A percentile compares a stretch with the other conserved stretches of the same genome.
These are phyloP conservation scores for Punica granatum DNA, from an alignment of 345 rosid genomes.

Conservation along the genomic window DNA sequence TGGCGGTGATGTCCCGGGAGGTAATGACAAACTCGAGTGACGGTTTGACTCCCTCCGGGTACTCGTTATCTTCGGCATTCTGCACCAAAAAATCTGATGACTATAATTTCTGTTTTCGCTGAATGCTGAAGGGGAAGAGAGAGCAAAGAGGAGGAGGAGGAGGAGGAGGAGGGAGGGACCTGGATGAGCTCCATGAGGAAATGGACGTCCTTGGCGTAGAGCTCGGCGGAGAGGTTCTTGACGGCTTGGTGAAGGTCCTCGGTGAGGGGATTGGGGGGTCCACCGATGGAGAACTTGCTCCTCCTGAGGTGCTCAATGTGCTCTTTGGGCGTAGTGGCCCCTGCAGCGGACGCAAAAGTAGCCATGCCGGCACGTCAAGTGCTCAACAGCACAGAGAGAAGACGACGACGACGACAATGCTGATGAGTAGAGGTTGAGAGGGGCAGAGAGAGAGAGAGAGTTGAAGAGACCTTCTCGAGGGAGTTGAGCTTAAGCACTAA, in stretches of 20 bases:
- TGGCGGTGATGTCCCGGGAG: slow-evolving; percentile 55
- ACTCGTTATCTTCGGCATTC: slow-evolving; percentile 81
- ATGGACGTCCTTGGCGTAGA: slow-evolving; percentile 61
- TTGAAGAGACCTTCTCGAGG: too few species aligned
- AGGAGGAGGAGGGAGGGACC: slow-evolving; percentile 13
- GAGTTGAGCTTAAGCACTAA: too few species aligned
- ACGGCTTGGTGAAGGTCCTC: slow-evolving; percentile 61
- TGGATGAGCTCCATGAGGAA: slow-evolving; percentile 73
- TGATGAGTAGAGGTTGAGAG: too few species aligned
- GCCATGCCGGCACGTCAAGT: too few species aligned
- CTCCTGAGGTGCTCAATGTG: slow-evolving; percentile 52
- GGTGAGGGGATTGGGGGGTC: slow-evolving; percentile 33
- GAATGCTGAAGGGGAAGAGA: neutral
- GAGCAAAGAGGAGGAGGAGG: neutral
- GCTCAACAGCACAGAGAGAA: too few species aligned
- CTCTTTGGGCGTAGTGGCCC: slow-evolving; percentile 13
- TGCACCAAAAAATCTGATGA: slow-evolving; percentile 5
- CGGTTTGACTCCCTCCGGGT: slow-evolving; percentile 49
- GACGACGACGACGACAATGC: too few species aligned
- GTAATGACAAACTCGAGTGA: slow-evolving; percentile 69
- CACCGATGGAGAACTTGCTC: slow-evolving; percentile 48
- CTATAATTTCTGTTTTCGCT: neutral
- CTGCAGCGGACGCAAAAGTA: too few species aligned
- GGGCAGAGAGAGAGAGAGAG: too few species aligned
- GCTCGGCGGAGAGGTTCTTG: slow-evolving; percentile 55